Conservation (phyloP, 2,329 filamentous ascomycete genomes). For the Talaromyces sp. region DNA sequence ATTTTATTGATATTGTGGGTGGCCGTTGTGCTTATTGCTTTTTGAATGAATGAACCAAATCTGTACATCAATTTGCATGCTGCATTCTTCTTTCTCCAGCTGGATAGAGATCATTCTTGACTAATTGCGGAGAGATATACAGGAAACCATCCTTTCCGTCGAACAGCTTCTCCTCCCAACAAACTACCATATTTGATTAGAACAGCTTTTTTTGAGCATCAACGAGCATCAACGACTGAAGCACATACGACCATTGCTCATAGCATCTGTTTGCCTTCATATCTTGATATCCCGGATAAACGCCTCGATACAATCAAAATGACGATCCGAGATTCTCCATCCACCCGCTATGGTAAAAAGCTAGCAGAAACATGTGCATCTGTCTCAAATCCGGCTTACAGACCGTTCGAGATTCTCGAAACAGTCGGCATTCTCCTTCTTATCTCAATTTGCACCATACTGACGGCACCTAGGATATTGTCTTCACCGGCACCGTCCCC, state of each 20-base stretch:
- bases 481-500: slow-evolving; percentile 11
- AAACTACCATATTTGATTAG: neutral
- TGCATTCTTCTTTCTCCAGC: neutral
- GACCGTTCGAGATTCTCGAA: slow-evolving; percentile 8
- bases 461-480: slow-evolving; percentile 7
- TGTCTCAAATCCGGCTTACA: neutral
- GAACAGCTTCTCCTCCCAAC: neutral
- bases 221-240: neutral
- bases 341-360: neutral
- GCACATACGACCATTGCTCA: neutral
- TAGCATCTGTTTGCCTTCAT: neutral
- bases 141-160: neutral
- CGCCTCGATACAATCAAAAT: neutral
- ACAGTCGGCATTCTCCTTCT: neutral
- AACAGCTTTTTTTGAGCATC: neutral
- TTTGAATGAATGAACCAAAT: neutral
- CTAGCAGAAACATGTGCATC: neutral
- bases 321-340: slow-evolving; percentile 5
- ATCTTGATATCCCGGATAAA: neutral
- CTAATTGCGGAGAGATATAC: neutral
- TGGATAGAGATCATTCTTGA: neutral
- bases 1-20: neutral
- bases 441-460: neutral
- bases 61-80: neutral
- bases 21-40: slow-evolving; percentile 3